phyloP scores from a whole-genome alignment of 306 rosid species.

The Comarum palustre region DNA sequence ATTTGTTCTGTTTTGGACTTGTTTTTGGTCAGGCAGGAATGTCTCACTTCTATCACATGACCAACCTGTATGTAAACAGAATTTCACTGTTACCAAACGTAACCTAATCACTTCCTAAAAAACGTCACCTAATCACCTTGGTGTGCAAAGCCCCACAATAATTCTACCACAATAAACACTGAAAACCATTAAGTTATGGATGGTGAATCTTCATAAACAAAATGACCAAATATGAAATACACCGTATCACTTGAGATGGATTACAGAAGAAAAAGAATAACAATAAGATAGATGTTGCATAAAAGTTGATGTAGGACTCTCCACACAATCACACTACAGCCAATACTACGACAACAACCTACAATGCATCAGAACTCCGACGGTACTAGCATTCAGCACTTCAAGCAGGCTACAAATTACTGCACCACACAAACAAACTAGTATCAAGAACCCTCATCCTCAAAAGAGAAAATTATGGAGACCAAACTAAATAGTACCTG shows the following conservation, averaged over 20 bases:
- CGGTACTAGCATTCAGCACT: background rate
- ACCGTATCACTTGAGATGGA: background rate
- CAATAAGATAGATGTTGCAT: background rate
- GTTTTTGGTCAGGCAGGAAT: too few relatives aligned
- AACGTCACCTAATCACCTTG: too few relatives aligned
- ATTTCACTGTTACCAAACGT: too few relatives aligned
- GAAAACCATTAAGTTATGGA: background rate
- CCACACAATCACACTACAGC: conserved; percentile 12
- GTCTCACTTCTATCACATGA: too few relatives aligned
- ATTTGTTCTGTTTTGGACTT: too few relatives aligned
- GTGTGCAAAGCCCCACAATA: background rate
- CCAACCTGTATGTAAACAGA: too few relatives aligned
- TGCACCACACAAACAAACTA: background rate
- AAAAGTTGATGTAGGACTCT: background rate
- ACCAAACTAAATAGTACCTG: conserved; percentile 33
- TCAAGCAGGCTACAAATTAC: conserved; percentile 13
- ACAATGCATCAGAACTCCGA: background rate
- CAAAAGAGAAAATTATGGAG: conserved; percentile 6
- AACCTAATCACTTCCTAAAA: too few relatives aligned
- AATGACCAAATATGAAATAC: background rate
- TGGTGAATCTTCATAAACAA: background rate
- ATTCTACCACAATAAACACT: background rate
- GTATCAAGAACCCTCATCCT: background rate
- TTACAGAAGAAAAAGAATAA: background rate
- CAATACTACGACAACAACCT: conserved; percentile 8